Conservation (phyloP, 2,329 filamentous ascomycete genomes). For the Calonectria pauciramosa region DNA sequence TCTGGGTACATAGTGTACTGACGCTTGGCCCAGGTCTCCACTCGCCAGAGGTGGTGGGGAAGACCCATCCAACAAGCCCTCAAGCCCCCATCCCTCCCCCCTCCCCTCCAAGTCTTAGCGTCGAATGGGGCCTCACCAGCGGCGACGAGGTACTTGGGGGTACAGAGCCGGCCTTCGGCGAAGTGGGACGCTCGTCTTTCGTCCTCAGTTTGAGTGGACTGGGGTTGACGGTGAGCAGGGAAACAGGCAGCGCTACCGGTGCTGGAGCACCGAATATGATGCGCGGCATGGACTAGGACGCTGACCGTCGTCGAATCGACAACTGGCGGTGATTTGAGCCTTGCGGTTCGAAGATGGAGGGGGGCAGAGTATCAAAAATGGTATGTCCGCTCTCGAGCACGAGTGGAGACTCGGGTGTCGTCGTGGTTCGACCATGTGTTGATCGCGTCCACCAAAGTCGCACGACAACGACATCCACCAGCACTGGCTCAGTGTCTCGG, state of each 20-base stretch:
- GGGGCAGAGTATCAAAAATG: conserved; percentile 18
- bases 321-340: conserved; percentile 28
- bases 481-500: conserved; percentile 28
- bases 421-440: conserved; percentile 46
- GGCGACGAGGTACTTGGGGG: conserved; percentile 40
- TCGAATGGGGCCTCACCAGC: conserved; percentile 32
- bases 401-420: conserved; percentile 37
- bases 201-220: conserved; percentile 33
- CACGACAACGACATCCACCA: conserved; percentile 42
- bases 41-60: conserved; percentile 36
- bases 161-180: conserved; percentile 37
- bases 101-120: conserved; percentile 43
- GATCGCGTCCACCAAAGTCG: conserved; percentile 41
- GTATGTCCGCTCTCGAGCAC: conserved; percentile 28
- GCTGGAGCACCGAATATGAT: conserved; percentile 32
- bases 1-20: conserved; percentile 38
- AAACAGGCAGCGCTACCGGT: conserved; percentile 33
- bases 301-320: conserved; percentile 17
- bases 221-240: conserved; percentile 31
- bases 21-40: conserved; percentile 41
- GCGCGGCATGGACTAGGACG: conserved; percentile 26
- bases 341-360: conserved; percentile 23
- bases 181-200: conserved; percentile 38
- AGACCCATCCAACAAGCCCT: conserved; percentile 20
- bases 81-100: conserved; percentile 9